A percentile compares a stretch with the other conserved stretches of the same genome.
These are phyloP conservation scores for Plicaturopsis crispa DNA, from an alignment of 768 basidiomycete species.

Conservation along the genomic window DNA sequence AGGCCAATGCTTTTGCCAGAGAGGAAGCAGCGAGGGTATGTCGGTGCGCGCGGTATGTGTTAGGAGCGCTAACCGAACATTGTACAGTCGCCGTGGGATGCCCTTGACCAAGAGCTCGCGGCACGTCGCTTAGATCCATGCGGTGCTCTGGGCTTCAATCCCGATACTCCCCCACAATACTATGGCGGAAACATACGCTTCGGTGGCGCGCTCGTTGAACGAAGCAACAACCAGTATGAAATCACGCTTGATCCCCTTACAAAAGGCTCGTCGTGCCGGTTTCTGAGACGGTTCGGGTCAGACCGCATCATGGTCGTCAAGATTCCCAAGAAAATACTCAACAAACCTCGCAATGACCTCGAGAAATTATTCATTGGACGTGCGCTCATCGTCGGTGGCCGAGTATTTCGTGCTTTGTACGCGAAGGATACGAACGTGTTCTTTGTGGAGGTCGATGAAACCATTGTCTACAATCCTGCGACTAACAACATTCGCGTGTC, in stretches of 20 bases:
- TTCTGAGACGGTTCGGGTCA: slow-evolving; percentile 60
- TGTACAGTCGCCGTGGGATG: slow-evolving; percentile 51
- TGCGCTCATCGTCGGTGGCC: slow-evolving; percentile 41
- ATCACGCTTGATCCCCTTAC: slow-evolving; percentile 40
- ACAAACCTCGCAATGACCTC: slow-evolving; percentile 22
- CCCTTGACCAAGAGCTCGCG: slow-evolving; percentile 50
- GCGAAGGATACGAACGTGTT: slow-evolving; percentile 54
- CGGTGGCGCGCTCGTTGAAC: slow-evolving; percentile 27
- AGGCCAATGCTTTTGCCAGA: slow-evolving; percentile 9
- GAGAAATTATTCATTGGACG: slow-evolving; percentile 38
- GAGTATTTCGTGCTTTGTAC: slow-evolving; percentile 57
- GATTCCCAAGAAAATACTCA: slow-evolving; percentile 25
- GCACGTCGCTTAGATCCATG: slow-evolving; percentile 23
- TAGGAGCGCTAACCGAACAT: too few species aligned
- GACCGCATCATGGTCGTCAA: slow-evolving; percentile 45
- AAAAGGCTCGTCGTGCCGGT: slow-evolving; percentile 48
- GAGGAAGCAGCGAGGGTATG: slow-evolving; percentile 8
- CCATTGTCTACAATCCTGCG: slow-evolving; percentile 9
- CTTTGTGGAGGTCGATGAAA: slow-evolving; percentile 47
- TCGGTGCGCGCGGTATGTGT: too few species aligned
- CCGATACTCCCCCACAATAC: slow-evolving; percentile 33
- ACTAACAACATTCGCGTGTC: too few species aligned
- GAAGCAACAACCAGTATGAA: slow-evolving; percentile 18
- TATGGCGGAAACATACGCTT: slow-evolving; percentile 61
- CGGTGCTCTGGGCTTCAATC: slow-evolving; percentile 36